Percentiles rank a stretch among this genome's conserved stretches.
Evolutionary conservation across 805 yeast species (phyloP).

Genomic region (Isabelozyma heimii): DNA sequence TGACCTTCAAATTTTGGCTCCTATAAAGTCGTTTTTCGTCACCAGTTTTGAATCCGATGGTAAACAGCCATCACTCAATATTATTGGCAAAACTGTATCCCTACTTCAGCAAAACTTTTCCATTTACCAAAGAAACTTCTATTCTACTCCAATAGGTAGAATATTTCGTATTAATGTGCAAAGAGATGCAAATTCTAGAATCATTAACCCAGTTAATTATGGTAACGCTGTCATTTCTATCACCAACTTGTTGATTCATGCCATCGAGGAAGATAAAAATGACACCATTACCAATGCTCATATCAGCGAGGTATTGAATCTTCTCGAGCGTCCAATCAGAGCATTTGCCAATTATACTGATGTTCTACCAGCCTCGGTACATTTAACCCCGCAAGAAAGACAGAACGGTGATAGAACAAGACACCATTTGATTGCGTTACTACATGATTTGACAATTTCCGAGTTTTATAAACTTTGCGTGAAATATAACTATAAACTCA

Average conservation of each 20-base stretch:
- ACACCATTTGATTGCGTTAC: slow-evolving; percentile 46
- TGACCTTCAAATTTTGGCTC: slow-evolving; percentile 11
- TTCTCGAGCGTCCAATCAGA: slow-evolving; percentile 58
- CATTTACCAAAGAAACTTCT: slow-evolving; percentile 20
- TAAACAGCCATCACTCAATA: background rate
- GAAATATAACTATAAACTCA: slow-evolving; percentile 58
- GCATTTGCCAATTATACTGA: slow-evolving; percentile 37
- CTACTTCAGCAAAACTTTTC: slow-evolving; percentile 3
- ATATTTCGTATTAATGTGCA: slow-evolving; percentile 37
- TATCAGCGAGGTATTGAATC: slow-evolving; percentile 56
- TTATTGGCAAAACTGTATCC: background rate
- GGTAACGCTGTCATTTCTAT: slow-evolving; percentile 66
- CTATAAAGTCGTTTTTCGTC: slow-evolving; percentile 7
- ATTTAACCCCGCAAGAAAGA: slow-evolving; percentile 31
- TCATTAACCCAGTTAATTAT: slow-evolving; percentile 54
- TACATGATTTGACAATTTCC: slow-evolving; percentile 63
- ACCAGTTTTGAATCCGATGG: background rate
- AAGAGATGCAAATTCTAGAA: slow-evolving; percentile 58
- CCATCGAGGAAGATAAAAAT: slow-evolving; percentile 62
- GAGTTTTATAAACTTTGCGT: slow-evolving; percentile 65
- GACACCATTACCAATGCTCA: slow-evolving; percentile 49
- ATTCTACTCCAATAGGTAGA: slow-evolving; percentile 31
- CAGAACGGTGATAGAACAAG: slow-evolving; percentile 3
- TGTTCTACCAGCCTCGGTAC: slow-evolving; percentile 43
- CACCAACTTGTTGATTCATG: slow-evolving; percentile 54